Base-by-base conservation (phyloP, 1,139 yeast species). In the Sugiyamaella novakii region DNA sequence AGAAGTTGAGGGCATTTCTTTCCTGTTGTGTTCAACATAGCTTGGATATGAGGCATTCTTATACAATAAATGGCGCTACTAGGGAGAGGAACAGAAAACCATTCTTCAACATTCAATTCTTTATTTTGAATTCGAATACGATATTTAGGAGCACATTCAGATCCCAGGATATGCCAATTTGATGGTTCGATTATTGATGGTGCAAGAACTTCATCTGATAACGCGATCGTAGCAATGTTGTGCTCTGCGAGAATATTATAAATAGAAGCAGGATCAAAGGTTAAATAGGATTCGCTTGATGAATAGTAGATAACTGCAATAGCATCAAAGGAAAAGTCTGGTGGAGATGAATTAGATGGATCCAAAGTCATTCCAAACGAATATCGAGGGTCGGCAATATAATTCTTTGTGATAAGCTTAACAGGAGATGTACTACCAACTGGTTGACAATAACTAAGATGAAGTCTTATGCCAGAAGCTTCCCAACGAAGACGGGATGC, bases 131-230 rank as follows among this genome's bases (percentile, higher is more conserved):
- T 40, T 18, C 36, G 30, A 14, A 43, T 35, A 3, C 33, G 29
- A 25, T 42, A 43, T 14, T 39, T 19, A 18, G 51, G 51, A 22
- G 47, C 47, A 47, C 43, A 43, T 27, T 44, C 44, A 7, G 46
- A 47, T 21, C 47, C 51, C 8, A 47, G 21, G 2, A 47, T 7
- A 38, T 47, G 51, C 51, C 51, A 47, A 38, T 47, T 47, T 10
- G 40, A 18, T 6, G 43, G 12, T 11, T 34, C 29, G 3, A 47
- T 21, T 7, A 10, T 15, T 14, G 33, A n/a, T 1, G 51, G 51
- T 11, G 44, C 39, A 15, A 47, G 44, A 28, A 47, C 24, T 12
- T 29, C 43, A 29, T 47, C 51, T 12, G 51, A 47, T 6, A 47
- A 18, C n/a, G 47, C 27, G 21, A 47, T 38, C 6, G 43, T 34